phyloP scores from a whole-genome alignment of 2,329 filamentous ascomycete species.

The Fusarium verrucosum region DNA sequence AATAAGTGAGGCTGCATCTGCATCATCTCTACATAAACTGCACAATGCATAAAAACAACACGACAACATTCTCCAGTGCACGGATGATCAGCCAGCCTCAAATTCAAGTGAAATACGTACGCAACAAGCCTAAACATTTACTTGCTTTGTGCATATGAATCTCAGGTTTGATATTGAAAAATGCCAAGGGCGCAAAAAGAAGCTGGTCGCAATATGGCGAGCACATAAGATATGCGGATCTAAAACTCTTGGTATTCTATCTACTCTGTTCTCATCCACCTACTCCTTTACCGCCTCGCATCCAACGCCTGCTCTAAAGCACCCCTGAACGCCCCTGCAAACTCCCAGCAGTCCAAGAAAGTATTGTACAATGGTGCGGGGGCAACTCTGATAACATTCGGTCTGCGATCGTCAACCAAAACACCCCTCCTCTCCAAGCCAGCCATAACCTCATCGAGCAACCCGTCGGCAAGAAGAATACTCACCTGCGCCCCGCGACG shows the following conservation, averaged over 20 bases:
- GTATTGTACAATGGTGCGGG: slow-evolving; percentile 84
- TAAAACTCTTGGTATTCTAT: background rate
- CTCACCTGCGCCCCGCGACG: slow-evolving; percentile 82
- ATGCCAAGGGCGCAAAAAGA: background rate
- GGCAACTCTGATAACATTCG: slow-evolving; percentile 81
- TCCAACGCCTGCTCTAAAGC: slow-evolving; percentile 42
- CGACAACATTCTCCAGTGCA: background rate
- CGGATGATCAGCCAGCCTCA: background rate
- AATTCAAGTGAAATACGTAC: background rate
- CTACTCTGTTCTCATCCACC: slow-evolving; percentile 14
- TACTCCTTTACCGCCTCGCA: slow-evolving; percentile 29
- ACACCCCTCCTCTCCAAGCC: slow-evolving; percentile 72
- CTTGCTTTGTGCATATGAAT: too few relatives aligned
- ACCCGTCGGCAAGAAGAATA: slow-evolving; percentile 68
- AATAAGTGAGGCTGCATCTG: too few relatives aligned
- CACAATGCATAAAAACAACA: background rate
- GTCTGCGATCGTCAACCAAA: slow-evolving; percentile 81
- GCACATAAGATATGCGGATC: background rate
- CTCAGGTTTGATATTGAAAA: background rate
- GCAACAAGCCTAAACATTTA: background rate
- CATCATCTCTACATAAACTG: too few relatives aligned
- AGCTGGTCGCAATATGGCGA: background rate
- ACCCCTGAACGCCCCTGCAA: slow-evolving; percentile 43
- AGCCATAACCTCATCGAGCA: slow-evolving; percentile 72
- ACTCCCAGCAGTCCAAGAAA: slow-evolving; percentile 66